phyloP scores from a whole-genome alignment of 805 yeast genomes.

The Barnettozyma californica region DNA sequence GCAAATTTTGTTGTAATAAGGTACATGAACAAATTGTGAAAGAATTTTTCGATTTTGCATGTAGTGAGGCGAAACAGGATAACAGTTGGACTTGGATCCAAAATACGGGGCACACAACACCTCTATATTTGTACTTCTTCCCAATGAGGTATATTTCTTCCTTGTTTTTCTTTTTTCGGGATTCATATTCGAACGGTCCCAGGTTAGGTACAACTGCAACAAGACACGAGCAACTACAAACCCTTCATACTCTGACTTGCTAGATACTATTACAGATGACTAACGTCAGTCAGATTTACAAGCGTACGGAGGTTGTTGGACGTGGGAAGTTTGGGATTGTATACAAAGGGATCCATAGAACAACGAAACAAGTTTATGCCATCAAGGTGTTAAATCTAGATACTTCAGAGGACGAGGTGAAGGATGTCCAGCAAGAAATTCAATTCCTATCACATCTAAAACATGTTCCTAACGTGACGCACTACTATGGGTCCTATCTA shows the following conservation, averaged over 20 bases:
- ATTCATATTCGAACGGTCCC: not conserved
- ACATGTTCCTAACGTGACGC: conserved; percentile 86
- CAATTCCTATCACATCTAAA: conserved; percentile 79
- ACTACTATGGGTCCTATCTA: conserved; percentile 60
- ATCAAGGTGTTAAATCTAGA: conserved; percentile 90
- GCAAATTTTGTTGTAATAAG: not conserved
- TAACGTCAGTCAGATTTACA: conserved; percentile 41
- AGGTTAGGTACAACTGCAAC: not conserved
- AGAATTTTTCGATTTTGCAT: not conserved
- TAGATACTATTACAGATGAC: conserved; percentile 11
- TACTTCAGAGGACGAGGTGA: conserved; percentile 89
- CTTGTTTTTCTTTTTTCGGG: not conserved
- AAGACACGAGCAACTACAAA: not conserved
- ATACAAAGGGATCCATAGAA: conserved; percentile 72
- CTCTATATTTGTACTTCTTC: not conserved
- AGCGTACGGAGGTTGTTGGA: conserved; percentile 87
- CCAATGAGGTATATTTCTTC: not conserved
- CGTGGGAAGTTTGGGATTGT: conserved; percentile 97
- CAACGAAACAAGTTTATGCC: conserved; percentile 78
- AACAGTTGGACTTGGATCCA: not conserved
- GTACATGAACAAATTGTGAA: not conserved
- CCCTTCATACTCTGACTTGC: not conserved
- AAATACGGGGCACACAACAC: not conserved
- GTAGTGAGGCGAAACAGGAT: too few relatives aligned
- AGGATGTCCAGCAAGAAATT: conserved; percentile 90